Percentiles rank a stretch among this genome's conserved stretches.
phyloP scores from a whole-genome alignment of 2,329 filamentous ascomycete genomes.

The Setomelanomma holmii region DNA sequence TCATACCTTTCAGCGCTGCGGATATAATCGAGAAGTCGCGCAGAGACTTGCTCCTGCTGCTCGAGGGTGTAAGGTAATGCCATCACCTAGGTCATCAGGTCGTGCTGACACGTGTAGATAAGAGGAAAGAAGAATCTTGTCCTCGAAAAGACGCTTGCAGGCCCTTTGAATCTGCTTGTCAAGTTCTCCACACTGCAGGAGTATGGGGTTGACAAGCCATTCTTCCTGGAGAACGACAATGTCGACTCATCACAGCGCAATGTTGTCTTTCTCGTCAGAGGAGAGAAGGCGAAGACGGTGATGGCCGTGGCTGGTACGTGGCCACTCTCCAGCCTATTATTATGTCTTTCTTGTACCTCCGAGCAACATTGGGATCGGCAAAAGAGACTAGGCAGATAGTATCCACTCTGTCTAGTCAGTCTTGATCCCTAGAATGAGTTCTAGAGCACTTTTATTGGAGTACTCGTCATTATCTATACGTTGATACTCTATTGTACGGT shows the following conservation, averaged over 20 bases:
- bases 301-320: slow-evolving; percentile 83
- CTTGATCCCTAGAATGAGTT: slow-evolving; percentile 61
- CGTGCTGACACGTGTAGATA: slow-evolving; percentile 67
- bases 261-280: slow-evolving; percentile 90
- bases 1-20: slow-evolving; percentile 73
- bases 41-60: slow-evolving; percentile 85
- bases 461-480: slow-evolving; percentile 30
- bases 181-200: slow-evolving; percentile 96
- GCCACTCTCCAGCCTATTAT: slow-evolving; percentile 11
- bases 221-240: slow-evolving; percentile 95
- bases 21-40: slow-evolving; percentile 82
- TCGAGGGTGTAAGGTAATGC: slow-evolving; percentile 86
- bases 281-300: slow-evolving; percentile 85
- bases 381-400: slow-evolving; percentile 67
- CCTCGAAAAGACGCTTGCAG: slow-evolving; percentile 87
- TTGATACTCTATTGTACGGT: slow-evolving; percentile 42
- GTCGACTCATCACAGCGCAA: slow-evolving; percentile 94
- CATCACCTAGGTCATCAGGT: slow-evolving; percentile 30
- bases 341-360: neutral
- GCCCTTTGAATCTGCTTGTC: slow-evolving; percentile 87
- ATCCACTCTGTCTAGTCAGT: slow-evolving; percentile 64
- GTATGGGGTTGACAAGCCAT: slow-evolving; percentile 97
- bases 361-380: slow-evolving; percentile 54
- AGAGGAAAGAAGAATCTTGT: slow-evolving; percentile 99
- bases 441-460: slow-evolving; percentile 32